These are phyloP conservation scores for Piloderma croceum DNA, from an alignment of 768 basidiomycete genomes.

Conservation along the genomic window DNA sequence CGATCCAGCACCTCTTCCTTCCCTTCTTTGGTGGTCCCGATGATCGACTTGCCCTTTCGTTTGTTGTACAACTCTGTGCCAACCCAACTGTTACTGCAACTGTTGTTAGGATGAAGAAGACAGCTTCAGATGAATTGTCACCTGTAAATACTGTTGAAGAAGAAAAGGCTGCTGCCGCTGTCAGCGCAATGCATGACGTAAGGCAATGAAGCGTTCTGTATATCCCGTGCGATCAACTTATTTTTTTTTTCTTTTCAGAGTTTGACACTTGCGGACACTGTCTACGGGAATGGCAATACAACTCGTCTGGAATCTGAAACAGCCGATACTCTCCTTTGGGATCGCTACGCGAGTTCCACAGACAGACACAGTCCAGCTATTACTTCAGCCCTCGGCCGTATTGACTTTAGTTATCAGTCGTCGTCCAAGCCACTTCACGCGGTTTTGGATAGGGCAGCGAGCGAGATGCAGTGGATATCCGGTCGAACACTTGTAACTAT, in stretches of 20 bases:
- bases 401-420: constrained; percentile 50
- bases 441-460: constrained; percentile 39
- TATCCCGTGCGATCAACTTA: constrained; percentile 9
- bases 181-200: too few species aligned
- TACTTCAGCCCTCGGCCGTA: constrained; percentile 47
- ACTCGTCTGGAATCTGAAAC: constrained; percentile 70
- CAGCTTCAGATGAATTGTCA: constrained; percentile 31
- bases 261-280: constrained; percentile 62
- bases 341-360: constrained; percentile 42
- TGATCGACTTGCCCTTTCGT: constrained; percentile 76
- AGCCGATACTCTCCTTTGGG: constrained; percentile 79
- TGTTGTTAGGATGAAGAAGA: constrained; percentile 56
- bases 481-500: constrained; percentile 54
- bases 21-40: constrained; percentile 96
- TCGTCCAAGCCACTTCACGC: constrained; percentile 53
- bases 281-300: constrained; percentile 62
- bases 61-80: constrained; percentile 74
- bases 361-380: constrained; percentile 23
- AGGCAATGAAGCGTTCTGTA: constrained; percentile 28
- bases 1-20: constrained; percentile 63
- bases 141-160: constrained; percentile 26
- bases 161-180: constrained; percentile 10
- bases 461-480: constrained; percentile 21
- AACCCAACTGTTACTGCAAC: constrained; percentile 65
- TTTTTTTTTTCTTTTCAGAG: constrained; percentile 29